A percentile compares a stretch with the other conserved stretches of the same genome.
Evolutionary conservation across 345 rosid genomes (phyloP).

Genomic region (Carallia pectinifolia): DNA sequence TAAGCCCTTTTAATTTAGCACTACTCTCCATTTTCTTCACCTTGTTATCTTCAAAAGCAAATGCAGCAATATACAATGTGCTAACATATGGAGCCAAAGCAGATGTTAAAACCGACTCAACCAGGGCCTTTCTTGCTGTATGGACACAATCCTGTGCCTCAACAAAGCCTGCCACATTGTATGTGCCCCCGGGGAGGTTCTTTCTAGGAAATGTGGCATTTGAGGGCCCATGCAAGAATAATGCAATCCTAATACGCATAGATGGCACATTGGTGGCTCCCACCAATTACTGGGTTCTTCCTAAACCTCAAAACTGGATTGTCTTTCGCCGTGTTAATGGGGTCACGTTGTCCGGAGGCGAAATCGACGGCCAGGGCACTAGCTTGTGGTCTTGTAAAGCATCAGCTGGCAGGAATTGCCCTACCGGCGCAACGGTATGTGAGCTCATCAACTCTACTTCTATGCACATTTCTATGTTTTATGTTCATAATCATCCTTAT

Average conservation of each 20-base stretch:
- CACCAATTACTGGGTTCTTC: conserved; percentile 41
- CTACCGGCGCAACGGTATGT: conserved; percentile 60
- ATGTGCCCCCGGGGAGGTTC: conserved; percentile 48
- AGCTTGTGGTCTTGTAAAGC: conserved; percentile 55
- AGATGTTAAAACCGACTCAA: conserved; percentile 48
- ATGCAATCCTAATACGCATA: conserved; percentile 32
- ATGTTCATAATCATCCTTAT: too few relatives aligned
- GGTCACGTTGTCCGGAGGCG: conserved; percentile 44
- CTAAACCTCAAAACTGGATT: conserved; percentile 52
- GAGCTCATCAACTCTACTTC: too few relatives aligned
- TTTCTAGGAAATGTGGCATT: conserved; percentile 38
- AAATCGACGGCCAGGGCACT: conserved; percentile 53
- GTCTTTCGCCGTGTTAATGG: conserved; percentile 46
- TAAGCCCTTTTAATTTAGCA: not conserved
- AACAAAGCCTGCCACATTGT: conserved; percentile 25
- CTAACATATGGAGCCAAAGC: conserved; percentile 49
- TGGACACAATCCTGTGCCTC: conserved; percentile 52
- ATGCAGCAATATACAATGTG: conserved; percentile 39
- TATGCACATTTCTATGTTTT: not conserved
- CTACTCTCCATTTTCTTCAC: conserved; percentile 10
- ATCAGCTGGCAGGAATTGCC: conserved; percentile 45
- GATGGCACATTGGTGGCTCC: conserved; percentile 63
- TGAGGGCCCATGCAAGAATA: conserved; percentile 56
- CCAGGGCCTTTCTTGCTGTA: conserved; percentile 39
- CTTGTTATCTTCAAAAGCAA: not conserved